Conservation (phyloP, 2,329 filamentous ascomycete species). For the Alternaria viburni region DNA sequence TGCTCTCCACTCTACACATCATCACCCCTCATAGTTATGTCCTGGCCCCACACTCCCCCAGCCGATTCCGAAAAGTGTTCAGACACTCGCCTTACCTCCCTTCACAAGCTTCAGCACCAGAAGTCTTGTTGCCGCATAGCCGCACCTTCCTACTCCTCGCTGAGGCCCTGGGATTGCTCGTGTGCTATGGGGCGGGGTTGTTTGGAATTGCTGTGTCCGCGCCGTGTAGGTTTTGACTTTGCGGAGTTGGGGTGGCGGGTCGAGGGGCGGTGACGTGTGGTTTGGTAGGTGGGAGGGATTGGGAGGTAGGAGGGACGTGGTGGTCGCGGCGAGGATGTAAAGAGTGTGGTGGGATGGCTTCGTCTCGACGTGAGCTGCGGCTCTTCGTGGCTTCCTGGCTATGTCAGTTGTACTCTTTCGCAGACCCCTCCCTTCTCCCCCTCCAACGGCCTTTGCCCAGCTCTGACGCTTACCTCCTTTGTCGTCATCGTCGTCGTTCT, state of each 20-base stretch:
- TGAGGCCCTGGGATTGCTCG: slow-evolving; percentile 17
- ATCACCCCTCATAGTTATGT: slow-evolving; percentile 15
- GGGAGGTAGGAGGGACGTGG: background rate
- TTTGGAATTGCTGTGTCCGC: slow-evolving; percentile 16
- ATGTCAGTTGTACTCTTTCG: background rate
- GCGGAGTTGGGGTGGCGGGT: slow-evolving; percentile 12
- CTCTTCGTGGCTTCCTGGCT: background rate
- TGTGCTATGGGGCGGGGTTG: slow-evolving; percentile 9
- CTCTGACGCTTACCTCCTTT: background rate
- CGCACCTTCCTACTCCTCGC: slow-evolving; percentile 14
- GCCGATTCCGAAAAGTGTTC: slow-evolving; percentile 22
- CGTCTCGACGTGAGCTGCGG: background rate
- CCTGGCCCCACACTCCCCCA: slow-evolving; percentile 2
- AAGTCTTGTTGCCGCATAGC: slow-evolving; percentile 6
- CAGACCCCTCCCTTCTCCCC: background rate
- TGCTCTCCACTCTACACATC: background rate
- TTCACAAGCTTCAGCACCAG: slow-evolving; percentile 9
- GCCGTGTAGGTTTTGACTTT: slow-evolving; percentile 20
- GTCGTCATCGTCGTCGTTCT: background rate
- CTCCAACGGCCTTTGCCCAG: background rate
- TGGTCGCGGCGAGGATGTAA: background rate
- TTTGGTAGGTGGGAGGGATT: background rate
- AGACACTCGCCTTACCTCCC: slow-evolving; percentile 15
- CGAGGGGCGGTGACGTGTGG: background rate
- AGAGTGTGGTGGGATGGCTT: background rate